Conservation (phyloP, 495 filamentous ascomycete genomes). For the Hyaloscypha hepaticicola region DNA sequence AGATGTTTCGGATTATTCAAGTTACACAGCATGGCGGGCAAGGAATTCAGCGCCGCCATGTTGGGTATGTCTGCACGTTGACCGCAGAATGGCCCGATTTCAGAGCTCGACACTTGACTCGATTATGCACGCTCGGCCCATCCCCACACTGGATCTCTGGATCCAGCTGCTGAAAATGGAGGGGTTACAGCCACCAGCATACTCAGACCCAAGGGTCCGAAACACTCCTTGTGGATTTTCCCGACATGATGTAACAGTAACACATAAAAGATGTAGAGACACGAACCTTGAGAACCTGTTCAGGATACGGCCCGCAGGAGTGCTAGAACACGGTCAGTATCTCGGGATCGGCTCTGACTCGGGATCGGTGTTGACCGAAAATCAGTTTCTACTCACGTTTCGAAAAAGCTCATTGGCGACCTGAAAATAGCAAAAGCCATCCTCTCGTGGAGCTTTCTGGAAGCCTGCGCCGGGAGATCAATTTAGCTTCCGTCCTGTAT, state of each 20-base stretch:
- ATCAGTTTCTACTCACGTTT: slow-evolving; percentile 52
- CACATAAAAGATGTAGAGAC: slow-evolving; percentile 10
- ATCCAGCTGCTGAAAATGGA: not conserved
- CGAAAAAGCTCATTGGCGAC: slow-evolving; percentile 98
- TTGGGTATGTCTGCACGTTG: slow-evolving; percentile 21
- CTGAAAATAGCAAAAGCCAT: slow-evolving; percentile 99
- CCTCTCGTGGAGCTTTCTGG: slow-evolving; percentile 91
- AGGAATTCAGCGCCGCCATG: slow-evolving; percentile 16
- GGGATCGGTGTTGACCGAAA: not conserved
- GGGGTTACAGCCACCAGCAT: not conserved
- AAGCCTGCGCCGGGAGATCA: slow-evolving; percentile 50
- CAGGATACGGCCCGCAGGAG: slow-evolving; percentile 92
- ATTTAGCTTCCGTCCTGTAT: slow-evolving; percentile 37
- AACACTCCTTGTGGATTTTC: not conserved
- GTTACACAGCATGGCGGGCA: slow-evolving; percentile 26
- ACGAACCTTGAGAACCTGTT: slow-evolving; percentile 91
- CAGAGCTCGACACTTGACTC: not conserved
- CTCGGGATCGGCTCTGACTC: not conserved
- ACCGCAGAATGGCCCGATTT: slow-evolving; percentile 3
- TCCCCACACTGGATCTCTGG: slow-evolving; percentile 13
- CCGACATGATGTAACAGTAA: slow-evolving; percentile 10
- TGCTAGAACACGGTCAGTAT: slow-evolving; percentile 38
- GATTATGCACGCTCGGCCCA: slow-evolving; percentile 1
- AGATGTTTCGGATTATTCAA: slow-evolving; percentile 22
- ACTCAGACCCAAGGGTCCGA: not conserved